Evolutionary conservation across 805 yeast genomes (phyloP).

Genomic region (Tetrapisispora pingtungensis): DNA sequence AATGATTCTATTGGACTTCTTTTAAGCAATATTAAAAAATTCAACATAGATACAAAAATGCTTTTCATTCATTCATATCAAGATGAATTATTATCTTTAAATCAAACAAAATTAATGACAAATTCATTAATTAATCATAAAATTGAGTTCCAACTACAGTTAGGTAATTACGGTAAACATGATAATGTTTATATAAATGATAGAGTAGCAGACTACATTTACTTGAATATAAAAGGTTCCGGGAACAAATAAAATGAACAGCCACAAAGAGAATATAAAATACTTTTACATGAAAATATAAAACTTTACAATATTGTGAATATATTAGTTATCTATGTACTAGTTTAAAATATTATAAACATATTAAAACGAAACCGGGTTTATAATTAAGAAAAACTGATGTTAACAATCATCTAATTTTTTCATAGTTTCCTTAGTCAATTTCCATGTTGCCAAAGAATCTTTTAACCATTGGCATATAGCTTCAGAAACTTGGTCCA

Average conservation of each 20-base stretch:
- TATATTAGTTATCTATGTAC: not conserved
- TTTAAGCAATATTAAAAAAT: conserved; percentile 2
- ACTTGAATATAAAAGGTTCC: conserved; percentile 6
- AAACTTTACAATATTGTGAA: not conserved
- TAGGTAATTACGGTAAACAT: conserved; percentile 47
- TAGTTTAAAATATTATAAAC: not conserved
- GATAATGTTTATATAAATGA: conserved; percentile 47
- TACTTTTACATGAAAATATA: too few relatives aligned
- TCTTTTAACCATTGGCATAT: conserved; percentile 31
- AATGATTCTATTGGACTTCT: not conserved
- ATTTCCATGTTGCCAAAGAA: conserved; percentile 32
- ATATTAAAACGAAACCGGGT: too few relatives aligned
- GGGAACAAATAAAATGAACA: too few relatives aligned
- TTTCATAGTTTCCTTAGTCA: not conserved
- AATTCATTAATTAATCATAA: conserved; percentile 24
- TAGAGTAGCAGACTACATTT: conserved; percentile 30
- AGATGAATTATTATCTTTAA: conserved; percentile 54
- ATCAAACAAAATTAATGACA: conserved; percentile 38
- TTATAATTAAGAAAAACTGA: not conserved
- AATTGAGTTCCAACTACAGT: conserved; percentile 13
- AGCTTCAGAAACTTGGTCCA: conserved; percentile 26
- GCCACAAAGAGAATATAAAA: too few relatives aligned
- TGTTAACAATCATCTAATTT: not conserved
- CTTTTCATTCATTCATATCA: conserved; percentile 48
- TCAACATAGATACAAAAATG: conserved; percentile 9